Evolutionary conservation across 306 rosid species (phyloP).

Genomic region (Pterocarpus macrocarpus): DNA sequence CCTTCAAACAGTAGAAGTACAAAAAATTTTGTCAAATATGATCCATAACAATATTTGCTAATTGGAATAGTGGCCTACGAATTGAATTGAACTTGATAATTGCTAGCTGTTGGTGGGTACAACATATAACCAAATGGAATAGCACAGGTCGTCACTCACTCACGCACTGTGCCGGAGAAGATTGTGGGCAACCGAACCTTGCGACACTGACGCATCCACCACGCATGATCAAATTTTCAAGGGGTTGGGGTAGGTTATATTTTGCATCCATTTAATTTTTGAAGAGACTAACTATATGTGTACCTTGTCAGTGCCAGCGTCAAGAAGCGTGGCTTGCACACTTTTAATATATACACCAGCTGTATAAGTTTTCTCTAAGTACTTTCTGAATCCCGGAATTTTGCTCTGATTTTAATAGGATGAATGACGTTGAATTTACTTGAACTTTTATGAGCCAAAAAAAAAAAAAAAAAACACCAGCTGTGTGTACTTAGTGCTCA

Average conservation of each 20-base stretch:
- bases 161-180: background rate
- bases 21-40: constrained; percentile 9
- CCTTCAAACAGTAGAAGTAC: background rate
- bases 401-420: too few species aligned
- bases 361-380: too few species aligned
- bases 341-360: background rate
- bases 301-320: constrained; percentile 39
- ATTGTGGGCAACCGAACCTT: constrained; percentile 39
- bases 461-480: too few species aligned
- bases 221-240: constrained; percentile 40
- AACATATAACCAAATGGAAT: background rate
- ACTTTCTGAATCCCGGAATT: too few species aligned
- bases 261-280: constrained; percentile 16
- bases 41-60: background rate
- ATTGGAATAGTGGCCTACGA: background rate
- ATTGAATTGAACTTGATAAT: background rate
- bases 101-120: constrained; percentile 18
- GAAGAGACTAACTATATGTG: constrained; percentile 15
- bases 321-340: constrained; percentile 6
- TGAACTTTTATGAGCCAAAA: too few species aligned
- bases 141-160: background rate
- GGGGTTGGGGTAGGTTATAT: constrained; percentile 21
- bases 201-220: constrained; percentile 38
- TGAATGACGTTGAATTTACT: too few species aligned
- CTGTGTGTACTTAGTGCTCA: too few species aligned